Conservation (phyloP, 1,284 basidiomycete species). For the Melampsora americana region DNA sequence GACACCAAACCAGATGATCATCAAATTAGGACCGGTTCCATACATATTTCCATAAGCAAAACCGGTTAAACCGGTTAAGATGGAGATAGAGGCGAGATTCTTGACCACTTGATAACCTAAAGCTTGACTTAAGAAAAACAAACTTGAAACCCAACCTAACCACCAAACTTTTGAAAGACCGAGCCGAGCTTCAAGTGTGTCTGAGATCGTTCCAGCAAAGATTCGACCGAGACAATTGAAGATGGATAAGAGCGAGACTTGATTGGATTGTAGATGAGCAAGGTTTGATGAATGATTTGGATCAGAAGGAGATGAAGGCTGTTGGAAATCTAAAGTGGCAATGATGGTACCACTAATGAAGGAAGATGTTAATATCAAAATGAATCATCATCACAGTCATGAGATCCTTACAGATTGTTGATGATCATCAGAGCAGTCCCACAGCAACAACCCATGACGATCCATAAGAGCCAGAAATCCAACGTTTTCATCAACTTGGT, state of each 20-base stretch:
- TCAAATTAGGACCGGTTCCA: conserved; percentile 21
- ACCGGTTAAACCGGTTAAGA: conserved; percentile 18
- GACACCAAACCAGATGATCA: conserved; percentile 33
- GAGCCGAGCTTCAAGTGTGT: conserved; percentile 5
- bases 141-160: conserved; percentile 17
- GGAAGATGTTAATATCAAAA: not conserved
- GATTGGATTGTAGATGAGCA: conserved; percentile 13
- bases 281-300: not conserved
- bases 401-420: conserved; percentile 24
- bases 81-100: not conserved
- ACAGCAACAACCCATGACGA: conserved; percentile 37
- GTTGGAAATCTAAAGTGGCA: conserved; percentile 9
- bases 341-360: conserved; percentile 32
- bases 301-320: not conserved
- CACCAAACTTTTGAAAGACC: conserved; percentile 28
- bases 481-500: conserved; percentile 1
- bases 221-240: conserved; percentile 37
- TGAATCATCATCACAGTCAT: not conserved
- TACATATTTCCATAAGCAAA: conserved; percentile 41
- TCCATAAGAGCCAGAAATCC: conserved; percentile 36
- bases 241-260: conserved; percentile 27
- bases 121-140: conserved; percentile 25
- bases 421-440: conserved; percentile 33
- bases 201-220: conserved; percentile 30
- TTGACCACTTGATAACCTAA: conserved; percentile 6